Base-by-base conservation (phyloP, 345 rosid species). In the Populus tremula region DNA sequence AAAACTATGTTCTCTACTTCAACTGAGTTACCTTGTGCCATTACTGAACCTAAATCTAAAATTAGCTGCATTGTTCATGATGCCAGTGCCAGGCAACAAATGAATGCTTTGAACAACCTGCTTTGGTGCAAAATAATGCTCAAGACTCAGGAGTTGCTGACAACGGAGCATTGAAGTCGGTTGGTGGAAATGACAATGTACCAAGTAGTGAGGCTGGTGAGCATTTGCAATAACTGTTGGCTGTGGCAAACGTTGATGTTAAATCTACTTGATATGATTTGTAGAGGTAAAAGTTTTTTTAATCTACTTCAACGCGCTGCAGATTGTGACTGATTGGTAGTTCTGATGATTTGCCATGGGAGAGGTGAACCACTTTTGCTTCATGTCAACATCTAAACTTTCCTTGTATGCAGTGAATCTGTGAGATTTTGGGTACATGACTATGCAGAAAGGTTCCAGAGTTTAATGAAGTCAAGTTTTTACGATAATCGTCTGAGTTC, bases 81-180 rank as follows among this genome's bases (percentile, higher is more conserved):
- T 85, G 74, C 67, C 81, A 84, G 87, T 74, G 82, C 67, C 76
- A 49, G 69, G 74, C 73, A 47, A 69, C 81, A 78, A 76, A 66
- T 74, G 82, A 75, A 62, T 27, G 72, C 74, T 66, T 61, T 72
- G 79, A 81, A 36, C 81, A 75, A 79, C 59, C 87, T 69, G 74
- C 71, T 61, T 67, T 29, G 21, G 84, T 65, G 69, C 82, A 80
- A 78, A 84, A 79, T 33, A 72, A 71, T 64, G 56, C 75, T 47
- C 80, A 71, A 76, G 68, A 72, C 69, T 61, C 88, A 5, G 83
- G 73, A 59, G 85, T 18, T 75, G 59, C 53, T 25, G 85, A 70
- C 6, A 50, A 4, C 49, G 78, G 78, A 74, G 73, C 83, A 54
- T 56, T 71, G 49, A 74, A 71, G 43, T 64, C 83, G 45, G 61